Conservation (phyloP, 1,139 yeast species). For the Suhomyces atakaporum region DNA sequence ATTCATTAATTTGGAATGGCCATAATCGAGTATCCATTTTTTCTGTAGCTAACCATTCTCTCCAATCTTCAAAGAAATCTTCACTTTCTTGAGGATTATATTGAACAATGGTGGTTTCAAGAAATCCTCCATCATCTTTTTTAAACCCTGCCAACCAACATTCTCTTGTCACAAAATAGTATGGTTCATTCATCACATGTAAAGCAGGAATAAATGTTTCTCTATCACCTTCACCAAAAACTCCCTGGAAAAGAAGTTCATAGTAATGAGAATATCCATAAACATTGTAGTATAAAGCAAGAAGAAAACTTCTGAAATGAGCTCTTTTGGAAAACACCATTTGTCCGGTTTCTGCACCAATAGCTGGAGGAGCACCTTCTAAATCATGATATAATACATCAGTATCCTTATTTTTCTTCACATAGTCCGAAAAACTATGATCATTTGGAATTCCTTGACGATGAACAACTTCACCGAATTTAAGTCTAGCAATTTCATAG, state of each 20-base stretch:
- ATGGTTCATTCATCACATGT: constrained; percentile 38
- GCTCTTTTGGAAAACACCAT: constrained; percentile 33
- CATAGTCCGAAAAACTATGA: constrained; percentile 17
- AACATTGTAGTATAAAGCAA: constrained; percentile 36
- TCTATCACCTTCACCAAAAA: constrained; percentile 40
- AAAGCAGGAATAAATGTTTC: constrained; percentile 44
- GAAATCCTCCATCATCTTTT: constrained; percentile 8
- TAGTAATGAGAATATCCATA: constrained; percentile 32
- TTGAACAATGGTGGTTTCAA: constrained; percentile 24
- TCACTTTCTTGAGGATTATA: constrained; percentile 19
- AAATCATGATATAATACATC: constrained; percentile 35
- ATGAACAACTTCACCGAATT: constrained; percentile 20
- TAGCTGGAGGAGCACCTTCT: constrained; percentile 31
- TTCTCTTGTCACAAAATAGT: constrained; percentile 25
- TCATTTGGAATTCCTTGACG: constrained; percentile 22
- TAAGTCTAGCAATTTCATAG: constrained; percentile 22
- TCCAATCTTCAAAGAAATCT: constrained; percentile 18
- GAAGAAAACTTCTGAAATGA: constrained; percentile 30
- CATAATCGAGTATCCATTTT: constrained; percentile 31
- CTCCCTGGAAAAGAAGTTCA: constrained; percentile 39
- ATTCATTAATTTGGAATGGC: constrained; percentile 33
- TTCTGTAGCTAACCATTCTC: constrained; percentile 17
- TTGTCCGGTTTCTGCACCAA: constrained; percentile 39
- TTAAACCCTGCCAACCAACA: constrained; percentile 20
- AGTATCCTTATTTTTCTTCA: constrained; percentile 17